Percentiles rank a stretch among this genome's conserved stretches.
Conservation (phyloP, 1,284 basidiomycete genomes). For the Rhodofomes roseus region DNA sequence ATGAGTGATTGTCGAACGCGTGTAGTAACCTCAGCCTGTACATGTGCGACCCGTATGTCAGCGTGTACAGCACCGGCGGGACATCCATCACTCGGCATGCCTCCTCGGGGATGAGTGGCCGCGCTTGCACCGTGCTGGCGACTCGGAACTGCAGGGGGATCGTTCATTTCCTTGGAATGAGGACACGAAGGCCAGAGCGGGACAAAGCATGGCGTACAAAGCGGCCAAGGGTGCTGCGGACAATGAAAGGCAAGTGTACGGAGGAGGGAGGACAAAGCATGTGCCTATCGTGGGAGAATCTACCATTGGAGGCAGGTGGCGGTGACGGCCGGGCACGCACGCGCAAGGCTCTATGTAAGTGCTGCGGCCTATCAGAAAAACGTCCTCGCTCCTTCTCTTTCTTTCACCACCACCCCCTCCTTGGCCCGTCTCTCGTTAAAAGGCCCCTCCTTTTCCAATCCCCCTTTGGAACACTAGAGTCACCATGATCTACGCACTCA, state of each 20-base stretch:
- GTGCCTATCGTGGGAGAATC: background rate
- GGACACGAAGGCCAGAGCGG: background rate
- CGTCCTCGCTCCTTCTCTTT: background rate
- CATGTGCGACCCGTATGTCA: too few relatives aligned
- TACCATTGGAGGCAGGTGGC: background rate
- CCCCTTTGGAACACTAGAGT: background rate
- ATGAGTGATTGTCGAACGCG: too few relatives aligned
- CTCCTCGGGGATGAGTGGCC: too few relatives aligned
- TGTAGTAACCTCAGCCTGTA: too few relatives aligned
- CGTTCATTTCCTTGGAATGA: too few relatives aligned
- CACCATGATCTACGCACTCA: constrained; percentile 17
- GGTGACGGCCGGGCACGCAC: background rate
- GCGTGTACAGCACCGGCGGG: too few relatives aligned
- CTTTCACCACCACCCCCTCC: background rate
- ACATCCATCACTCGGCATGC: too few relatives aligned
- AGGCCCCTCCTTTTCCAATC: background rate
- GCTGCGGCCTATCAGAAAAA: background rate
- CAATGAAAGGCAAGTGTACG: background rate
- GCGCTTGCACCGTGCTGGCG: too few relatives aligned
- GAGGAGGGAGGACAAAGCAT: background rate
- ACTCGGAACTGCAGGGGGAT: too few relatives aligned
- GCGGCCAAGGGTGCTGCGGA: background rate
- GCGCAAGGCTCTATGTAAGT: background rate
- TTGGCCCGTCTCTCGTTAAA: constrained; percentile 1
- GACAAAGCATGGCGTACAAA: background rate